Evolutionary conservation across 768 basidiomycete genomes (phyloP), one percentile per base, ranked within the genome.

Genomic region (Punctularia strigosozonata): DNA sequence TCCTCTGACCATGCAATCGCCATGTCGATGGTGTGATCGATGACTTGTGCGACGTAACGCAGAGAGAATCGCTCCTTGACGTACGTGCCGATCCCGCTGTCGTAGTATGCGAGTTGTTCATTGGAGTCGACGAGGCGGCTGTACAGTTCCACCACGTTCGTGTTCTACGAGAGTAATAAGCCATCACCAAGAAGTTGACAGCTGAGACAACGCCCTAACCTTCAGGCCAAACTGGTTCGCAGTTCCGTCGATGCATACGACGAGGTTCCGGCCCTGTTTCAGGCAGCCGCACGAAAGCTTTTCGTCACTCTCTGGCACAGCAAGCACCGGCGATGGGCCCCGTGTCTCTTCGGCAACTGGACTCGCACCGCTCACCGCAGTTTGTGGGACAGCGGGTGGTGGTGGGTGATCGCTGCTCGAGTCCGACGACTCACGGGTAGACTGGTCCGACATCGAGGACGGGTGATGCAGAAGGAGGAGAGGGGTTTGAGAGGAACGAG

Each of bases 91-190:
- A 65, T 58, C 4, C 64, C 64, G 32, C 64, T 65, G 38, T 57
- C 58, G 43, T 65, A 65, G 37, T 64, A 65, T 4, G 63, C 59
- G 23, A 60, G 50, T 31, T 65, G 65, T 0, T 38, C 37, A 2
- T 53, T 46, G 31, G 43, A 42, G 43, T 65, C 64, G n/a, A 46
- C 46, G 21, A 65, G 46, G n/a, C 50, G 53, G 38, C 50, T 55
- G 37, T 62, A 63, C 7, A 65, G 48, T 33, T 65, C 64, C 36
- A 66, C 43, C 25, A 66, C 60, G 41, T 65, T 64, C 3, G 65
- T 64, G 37, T 66, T 65, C 66, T 67, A 8, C 8, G 10, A 34
- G n/a, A n/a, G n/a, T n/a, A n/a, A n/a, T n/a, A n/a, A n/a, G n/a
- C n/a, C n/a, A n/a, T n/a, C n/a, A n/a, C n/a, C n/a, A n/a, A n/a